Base-by-base conservation (phyloP, 2,329 filamentous ascomycete genomes). In the Trichoderma aggressivum region DNA sequence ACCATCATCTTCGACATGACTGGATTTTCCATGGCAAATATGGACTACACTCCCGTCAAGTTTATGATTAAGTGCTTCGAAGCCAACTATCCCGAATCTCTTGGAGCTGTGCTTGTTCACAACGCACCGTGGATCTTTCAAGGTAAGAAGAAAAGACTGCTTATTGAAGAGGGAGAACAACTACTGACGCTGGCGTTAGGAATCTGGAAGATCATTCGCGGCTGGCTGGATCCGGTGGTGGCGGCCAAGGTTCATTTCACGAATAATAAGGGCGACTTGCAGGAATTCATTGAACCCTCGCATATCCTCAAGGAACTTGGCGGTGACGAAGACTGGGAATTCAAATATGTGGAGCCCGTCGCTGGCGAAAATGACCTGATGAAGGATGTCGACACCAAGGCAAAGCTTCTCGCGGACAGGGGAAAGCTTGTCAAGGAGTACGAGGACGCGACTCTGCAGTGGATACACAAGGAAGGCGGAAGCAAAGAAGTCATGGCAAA, bases 31-130 rank as follows among this genome's bases (percentile, higher is more conserved):
- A 86, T 98, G 84, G 91, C 94, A 18, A 99, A 99, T 82, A 98
- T 99, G 96, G 96, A 99, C 81, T 98, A 98, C 80, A 89, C 92
- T 0, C 95, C 96, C 1, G 93, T 99, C 71, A 99, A 97, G 78
- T 99, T 98, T 83, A 98, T 99, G 92, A 98, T 99, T 81, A 97
- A 97, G 82, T 97, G 94, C 81, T 99, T 99, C 79, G 96, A 99
- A 83, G 96, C 96, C 72, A 98, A 99, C 80, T 99, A 98, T 77
- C 96, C 96, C 0, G 96, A 99, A 81, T 95, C 90, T 61, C 86
- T 99, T 1, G 96, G 95, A 32, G 88, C 92, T 2, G 93, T 98
- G 3, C 87, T 98, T 59, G 93, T 99, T 47, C 96, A 99, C 85
- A 97, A 97, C 81, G 91, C 96, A 0, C 96, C 96, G 4, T 99